Evolutionary conservation across 1,139 yeast species (phyloP).

Genomic region (Debaryomyces subglobosus): DNA sequence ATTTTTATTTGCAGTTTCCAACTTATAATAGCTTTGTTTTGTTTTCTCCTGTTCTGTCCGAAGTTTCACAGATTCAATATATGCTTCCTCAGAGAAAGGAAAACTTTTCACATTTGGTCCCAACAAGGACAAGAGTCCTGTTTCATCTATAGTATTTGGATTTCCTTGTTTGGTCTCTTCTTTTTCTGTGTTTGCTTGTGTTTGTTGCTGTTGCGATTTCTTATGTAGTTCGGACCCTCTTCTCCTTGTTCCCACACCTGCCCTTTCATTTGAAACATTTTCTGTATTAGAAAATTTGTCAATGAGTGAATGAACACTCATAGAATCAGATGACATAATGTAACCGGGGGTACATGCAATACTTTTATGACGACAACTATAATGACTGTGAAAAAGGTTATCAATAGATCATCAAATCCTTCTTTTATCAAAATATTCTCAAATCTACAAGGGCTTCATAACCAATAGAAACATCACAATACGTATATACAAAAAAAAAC

Average conservation of each 20-base stretch:
- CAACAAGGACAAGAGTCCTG: constrained; percentile 40
- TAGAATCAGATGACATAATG: constrained; percentile 21
- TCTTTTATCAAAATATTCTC: constrained; percentile 1
- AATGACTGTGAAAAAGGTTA: neutral
- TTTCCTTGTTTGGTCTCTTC: neutral
- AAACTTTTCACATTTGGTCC: constrained; percentile 59
- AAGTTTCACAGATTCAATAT: constrained; percentile 62
- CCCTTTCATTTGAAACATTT: constrained; percentile 2
- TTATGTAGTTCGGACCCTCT: constrained; percentile 10
- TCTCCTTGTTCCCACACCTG: constrained; percentile 5
- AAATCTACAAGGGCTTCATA: neutral
- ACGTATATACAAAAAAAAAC: neutral
- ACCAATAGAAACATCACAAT: neutral
- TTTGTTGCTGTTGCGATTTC: constrained; percentile 5
- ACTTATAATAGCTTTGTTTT: constrained; percentile 74
- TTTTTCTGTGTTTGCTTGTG: constrained; percentile 1
- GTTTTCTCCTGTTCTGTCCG: constrained; percentile 81
- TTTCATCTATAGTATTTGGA: constrained; percentile 9
- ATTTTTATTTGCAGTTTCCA: constrained; percentile 64
- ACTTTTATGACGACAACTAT: neutral
- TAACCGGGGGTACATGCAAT: neutral
- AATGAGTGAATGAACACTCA: constrained; percentile 33
- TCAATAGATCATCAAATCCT: neutral
- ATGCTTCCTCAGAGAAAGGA: constrained; percentile 65
- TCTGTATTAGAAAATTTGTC: constrained; percentile 20